Evolutionary conservation across 2,329 filamentous ascomycete genomes (phyloP).

Genomic region (Neofusicoccum ribis): DNA sequence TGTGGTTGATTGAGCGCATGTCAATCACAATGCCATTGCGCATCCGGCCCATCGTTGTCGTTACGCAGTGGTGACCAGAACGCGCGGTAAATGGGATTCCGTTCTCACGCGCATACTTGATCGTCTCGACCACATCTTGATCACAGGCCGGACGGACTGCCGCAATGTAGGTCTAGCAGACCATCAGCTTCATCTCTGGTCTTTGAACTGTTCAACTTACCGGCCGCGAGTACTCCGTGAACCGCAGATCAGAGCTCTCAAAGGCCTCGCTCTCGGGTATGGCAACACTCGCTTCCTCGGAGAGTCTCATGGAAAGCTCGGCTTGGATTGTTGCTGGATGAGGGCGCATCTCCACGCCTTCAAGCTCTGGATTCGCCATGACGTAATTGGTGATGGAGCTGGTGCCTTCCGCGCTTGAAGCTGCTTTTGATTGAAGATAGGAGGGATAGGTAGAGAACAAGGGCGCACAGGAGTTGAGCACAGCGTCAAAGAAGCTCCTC

Average conservation of each 20-base stretch:
- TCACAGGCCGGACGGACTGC: neutral
- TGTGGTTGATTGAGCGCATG: neutral
- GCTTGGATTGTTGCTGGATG: neutral
- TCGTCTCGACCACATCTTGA: neutral
- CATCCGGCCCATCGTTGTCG: neutral
- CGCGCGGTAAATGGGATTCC: neutral
- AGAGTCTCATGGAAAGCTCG: neutral
- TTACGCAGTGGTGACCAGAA: constrained; percentile 15
- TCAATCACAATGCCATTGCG: neutral
- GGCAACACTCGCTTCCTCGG: neutral
- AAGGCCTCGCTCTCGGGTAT: neutral
- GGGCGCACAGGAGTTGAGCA: neutral
- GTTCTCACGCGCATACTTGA: neutral
- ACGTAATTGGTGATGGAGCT: neutral
- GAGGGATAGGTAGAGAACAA: neutral
- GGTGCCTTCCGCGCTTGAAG: neutral
- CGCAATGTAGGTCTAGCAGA: neutral
- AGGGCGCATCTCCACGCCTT: neutral
- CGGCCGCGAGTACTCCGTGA: neutral
- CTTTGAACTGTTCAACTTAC: neutral
- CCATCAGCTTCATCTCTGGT: neutral
- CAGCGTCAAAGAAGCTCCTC: neutral
- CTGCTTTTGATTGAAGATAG: neutral
- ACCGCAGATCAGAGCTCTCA: neutral
- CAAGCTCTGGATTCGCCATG: neutral